Conservation (phyloP, 305 asterid genomes). For the Solanum hybrid region DNA sequence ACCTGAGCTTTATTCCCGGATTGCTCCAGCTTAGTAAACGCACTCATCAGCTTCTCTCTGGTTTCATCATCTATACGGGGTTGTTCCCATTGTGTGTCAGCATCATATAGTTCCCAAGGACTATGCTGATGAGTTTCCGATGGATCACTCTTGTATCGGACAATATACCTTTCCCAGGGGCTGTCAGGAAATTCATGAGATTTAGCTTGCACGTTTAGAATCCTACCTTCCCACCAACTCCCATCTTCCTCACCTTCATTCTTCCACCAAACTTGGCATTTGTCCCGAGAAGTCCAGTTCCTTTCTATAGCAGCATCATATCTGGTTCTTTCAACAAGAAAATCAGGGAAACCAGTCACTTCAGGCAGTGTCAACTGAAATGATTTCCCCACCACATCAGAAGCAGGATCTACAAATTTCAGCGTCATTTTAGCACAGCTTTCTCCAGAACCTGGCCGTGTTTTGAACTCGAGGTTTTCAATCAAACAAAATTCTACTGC, state of each 20-base stretch:
- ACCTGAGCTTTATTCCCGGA: conserved; percentile 64
- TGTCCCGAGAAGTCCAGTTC: conserved; percentile 81
- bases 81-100: conserved; percentile 48
- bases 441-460: conserved; percentile 90
- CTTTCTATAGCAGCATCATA: conserved; percentile 69
- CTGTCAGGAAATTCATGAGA: conserved; percentile 75
- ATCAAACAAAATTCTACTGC: conserved; percentile 81
- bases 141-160: conserved; percentile 77
- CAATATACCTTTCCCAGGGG: conserved; percentile 91
- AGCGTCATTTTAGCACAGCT: conserved; percentile 90
- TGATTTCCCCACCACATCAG: conserved; percentile 54
- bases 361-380: conserved; percentile 82
- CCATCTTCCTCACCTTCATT: conserved; percentile 79
- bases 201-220: conserved; percentile 57
- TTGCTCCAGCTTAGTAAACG: conserved; percentile 54
- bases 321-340: conserved; percentile 85
- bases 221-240: conserved; percentile 92
- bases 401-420: conserved; percentile 59
- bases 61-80: conserved; percentile 61
- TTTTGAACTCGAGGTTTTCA: conserved; percentile 59
- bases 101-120: conserved; percentile 94
- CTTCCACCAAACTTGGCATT: conserved; percentile 96
- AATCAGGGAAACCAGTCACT: conserved; percentile 79
- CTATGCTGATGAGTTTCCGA: conserved; percentile 78
- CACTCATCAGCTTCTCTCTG: conserved; percentile 41